Conservation (phyloP, 2,329 filamentous ascomycete species). For the Bipolaris sorokiniana region DNA sequence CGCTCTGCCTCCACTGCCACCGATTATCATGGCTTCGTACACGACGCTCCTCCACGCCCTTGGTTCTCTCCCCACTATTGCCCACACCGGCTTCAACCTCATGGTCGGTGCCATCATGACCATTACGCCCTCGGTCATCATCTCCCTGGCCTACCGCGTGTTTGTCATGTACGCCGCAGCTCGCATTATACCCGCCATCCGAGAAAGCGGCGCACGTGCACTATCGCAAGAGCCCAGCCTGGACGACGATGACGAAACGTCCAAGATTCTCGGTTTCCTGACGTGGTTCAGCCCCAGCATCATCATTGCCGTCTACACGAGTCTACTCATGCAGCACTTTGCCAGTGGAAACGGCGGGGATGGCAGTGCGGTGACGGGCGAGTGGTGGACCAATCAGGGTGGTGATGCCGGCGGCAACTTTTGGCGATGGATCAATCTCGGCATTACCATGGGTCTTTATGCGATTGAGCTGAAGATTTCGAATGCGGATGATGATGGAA, state of each 20-base stretch:
- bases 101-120: slow-evolving; percentile 92
- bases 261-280: slow-evolving; percentile 78
- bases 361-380: slow-evolving; percentile 57
- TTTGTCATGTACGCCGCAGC: slow-evolving; percentile 96
- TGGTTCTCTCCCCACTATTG: slow-evolving; percentile 79
- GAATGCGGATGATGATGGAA: slow-evolving; percentile 77
- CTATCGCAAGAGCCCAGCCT: slow-evolving; percentile 83
- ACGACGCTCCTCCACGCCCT: slow-evolving; percentile 86
- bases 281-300: slow-evolving; percentile 96
- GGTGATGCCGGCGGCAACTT: slow-evolving; percentile 82
- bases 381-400: slow-evolving; percentile 85
- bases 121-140: slow-evolving; percentile 93
- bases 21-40: slow-evolving; percentile 98
- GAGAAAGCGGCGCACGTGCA: slow-evolving; percentile 81
- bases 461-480: slow-evolving; percentile 88
- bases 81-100: slow-evolving; percentile 83
- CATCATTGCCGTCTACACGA: slow-evolving; percentile 94
- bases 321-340: slow-evolving; percentile 93
- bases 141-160: slow-evolving; percentile 90
- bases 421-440: slow-evolving; percentile 94
- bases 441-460: slow-evolving; percentile 86
- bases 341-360: slow-evolving; percentile 64
- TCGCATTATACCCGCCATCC: slow-evolving; percentile 91
- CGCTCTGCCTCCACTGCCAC: slow-evolving; percentile 95
- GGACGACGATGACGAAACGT: slow-evolving; percentile 84